These are phyloP conservation scores for Phylloporus sp. DNA, from an alignment of 1,284 basidiomycete genomes.

Conservation along the genomic window DNA sequence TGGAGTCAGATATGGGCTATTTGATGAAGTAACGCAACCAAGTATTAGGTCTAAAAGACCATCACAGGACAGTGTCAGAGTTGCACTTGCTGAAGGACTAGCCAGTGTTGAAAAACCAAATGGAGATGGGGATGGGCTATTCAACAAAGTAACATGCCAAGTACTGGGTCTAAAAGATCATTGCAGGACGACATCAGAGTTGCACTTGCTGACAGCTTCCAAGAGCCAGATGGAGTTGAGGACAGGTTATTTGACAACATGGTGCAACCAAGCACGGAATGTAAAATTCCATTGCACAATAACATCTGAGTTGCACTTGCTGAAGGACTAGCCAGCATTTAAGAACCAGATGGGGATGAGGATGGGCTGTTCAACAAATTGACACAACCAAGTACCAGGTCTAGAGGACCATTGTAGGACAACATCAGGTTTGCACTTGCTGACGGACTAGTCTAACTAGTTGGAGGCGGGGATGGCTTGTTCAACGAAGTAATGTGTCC, in stretches of 20 bases:
- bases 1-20: not conserved
- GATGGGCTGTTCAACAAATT: slow-evolving; percentile 12
- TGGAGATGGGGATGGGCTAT: slow-evolving; percentile 19
- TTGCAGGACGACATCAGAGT: slow-evolving; percentile 6
- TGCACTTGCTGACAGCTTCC: not conserved
- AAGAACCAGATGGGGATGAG: slow-evolving; percentile 10
- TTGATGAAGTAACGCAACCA: slow-evolving; percentile 16
- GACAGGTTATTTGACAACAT: slow-evolving; percentile 3
- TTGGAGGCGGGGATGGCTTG: slow-evolving; percentile 1
- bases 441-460: not conserved
- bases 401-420: not conserved
- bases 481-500: not conserved
- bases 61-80: slow-evolving; percentile 10
- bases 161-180: not conserved
- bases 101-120: not conserved
- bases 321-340: not conserved
- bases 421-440: slow-evolving; percentile 6
- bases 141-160: not conserved
- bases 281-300: slow-evolving; percentile 23
- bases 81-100: not conserved
- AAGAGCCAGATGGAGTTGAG: too few relatives aligned
- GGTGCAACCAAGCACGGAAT: slow-evolving; percentile 19
- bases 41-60: slow-evolving; percentile 23
- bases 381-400: not conserved
- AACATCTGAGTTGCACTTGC: not conserved